These are phyloP conservation scores for Leishmania gerbilli DNA, from an alignment of 208 protist species.

Conservation along the genomic window DNA sequence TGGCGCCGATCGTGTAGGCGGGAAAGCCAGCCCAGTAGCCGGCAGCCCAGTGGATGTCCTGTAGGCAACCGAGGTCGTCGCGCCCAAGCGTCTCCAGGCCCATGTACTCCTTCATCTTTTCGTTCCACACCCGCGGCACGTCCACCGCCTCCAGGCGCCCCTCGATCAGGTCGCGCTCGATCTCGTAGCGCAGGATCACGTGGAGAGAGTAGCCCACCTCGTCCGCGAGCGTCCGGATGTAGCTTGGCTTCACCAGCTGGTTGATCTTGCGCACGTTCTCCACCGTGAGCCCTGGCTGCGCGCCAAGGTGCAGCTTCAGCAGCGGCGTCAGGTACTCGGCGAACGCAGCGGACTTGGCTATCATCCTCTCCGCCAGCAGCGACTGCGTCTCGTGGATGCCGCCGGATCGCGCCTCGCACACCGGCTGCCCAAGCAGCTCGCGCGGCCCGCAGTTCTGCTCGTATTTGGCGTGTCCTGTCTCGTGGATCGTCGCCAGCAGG, in stretches of 20 bases:
- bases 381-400: slow-evolving; percentile 86
- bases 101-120: slow-evolving; percentile 84
- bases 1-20: slow-evolving; percentile 77
- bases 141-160: slow-evolving; percentile 66
- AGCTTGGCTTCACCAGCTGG: slow-evolving; percentile 45
- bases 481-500: slow-evolving; percentile 60
- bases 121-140: slow-evolving; percentile 74
- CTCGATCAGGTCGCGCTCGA: slow-evolving; percentile 76
- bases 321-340: slow-evolving; percentile 10
- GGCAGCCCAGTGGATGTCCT: slow-evolving; percentile 87
- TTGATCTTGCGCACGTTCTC: slow-evolving; percentile 20
- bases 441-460: slow-evolving; percentile 48
- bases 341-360: too few species aligned
- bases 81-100: slow-evolving; percentile 75
- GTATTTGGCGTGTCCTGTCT: slow-evolving; percentile 20
- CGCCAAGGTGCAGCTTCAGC: slow-evolving; percentile 45
- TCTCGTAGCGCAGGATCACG: slow-evolving; percentile 83
- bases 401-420: slow-evolving; percentile 54
- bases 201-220: slow-evolving; percentile 89
- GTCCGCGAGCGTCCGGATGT: slow-evolving; percentile 78
- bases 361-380: background rate
- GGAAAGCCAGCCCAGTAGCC: slow-evolving; percentile 80
- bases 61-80: slow-evolving; percentile 74
- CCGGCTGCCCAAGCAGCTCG: slow-evolving; percentile 52
- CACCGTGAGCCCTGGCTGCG: slow-evolving; percentile 39